Evolutionary conservation across 768 basidiomycete genomes (phyloP).

Genomic region (Crepidotus variabilis): DNA sequence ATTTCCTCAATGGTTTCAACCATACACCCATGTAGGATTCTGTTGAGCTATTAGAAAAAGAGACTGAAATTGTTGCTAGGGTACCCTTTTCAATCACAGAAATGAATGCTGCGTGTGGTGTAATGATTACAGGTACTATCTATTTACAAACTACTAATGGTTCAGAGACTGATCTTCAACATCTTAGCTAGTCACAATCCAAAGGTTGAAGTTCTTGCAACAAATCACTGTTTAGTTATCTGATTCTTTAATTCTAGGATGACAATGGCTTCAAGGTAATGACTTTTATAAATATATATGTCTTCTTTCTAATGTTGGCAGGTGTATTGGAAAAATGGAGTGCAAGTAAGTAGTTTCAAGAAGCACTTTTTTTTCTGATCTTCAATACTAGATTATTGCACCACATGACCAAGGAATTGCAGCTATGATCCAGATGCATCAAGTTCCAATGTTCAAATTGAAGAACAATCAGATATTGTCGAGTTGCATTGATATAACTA

Average conservation of each 20-base stretch:
- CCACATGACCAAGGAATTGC: conserved; percentile 84
- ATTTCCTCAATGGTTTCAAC: conserved; percentile 64
- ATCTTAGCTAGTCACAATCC: conserved; percentile 82
- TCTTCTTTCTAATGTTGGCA: conserved; percentile 20
- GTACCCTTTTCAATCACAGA: conserved; percentile 76
- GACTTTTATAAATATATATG: neutral
- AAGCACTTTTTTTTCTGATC: neutral
- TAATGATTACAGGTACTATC: conserved; percentile 81
- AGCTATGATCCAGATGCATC: conserved; percentile 53
- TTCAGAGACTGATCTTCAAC: conserved; percentile 20
- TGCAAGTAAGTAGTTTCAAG: conserved; percentile 50
- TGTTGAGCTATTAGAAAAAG: neutral
- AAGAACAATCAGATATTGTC: conserved; percentile 32
- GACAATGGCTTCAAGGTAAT: conserved; percentile 87
- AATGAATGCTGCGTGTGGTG: conserved; percentile 70
- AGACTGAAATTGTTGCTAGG: conserved; percentile 30
- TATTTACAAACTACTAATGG: neutral
- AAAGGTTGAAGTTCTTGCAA: conserved; percentile 44
- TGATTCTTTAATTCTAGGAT: conserved; percentile 35
- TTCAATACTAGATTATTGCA: conserved; percentile 60
- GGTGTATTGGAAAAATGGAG: conserved; percentile 90
- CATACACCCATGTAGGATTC: conserved; percentile 74
- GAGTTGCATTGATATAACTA: conserved; percentile 53
- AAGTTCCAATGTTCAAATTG: conserved; percentile 41
- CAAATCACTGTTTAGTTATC: neutral